These are phyloP conservation scores for Leishmania aethiopica DNA, from an alignment of 208 protist species.

Conservation along the genomic window DNA sequence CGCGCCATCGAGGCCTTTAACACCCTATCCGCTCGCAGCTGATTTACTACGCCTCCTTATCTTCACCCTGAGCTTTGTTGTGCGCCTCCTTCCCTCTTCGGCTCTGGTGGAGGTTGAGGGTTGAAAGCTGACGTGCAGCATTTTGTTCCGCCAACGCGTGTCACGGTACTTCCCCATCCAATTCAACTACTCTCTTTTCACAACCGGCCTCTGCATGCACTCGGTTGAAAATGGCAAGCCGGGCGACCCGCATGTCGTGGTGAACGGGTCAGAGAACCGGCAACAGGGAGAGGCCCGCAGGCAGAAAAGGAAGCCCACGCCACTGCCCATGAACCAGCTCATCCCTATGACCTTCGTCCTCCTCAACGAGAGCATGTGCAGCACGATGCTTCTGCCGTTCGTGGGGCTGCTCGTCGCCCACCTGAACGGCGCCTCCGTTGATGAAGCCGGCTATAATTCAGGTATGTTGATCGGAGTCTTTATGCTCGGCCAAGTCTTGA, in stretches of 20 bases:
- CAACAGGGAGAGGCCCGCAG: neutral
- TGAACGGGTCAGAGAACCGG: too few species aligned
- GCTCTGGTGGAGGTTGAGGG: neutral
- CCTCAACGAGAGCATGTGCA: slow-evolving; percentile 63
- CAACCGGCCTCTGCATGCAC: neutral
- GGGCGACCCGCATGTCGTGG: neutral
- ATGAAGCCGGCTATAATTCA: slow-evolving; percentile 60
- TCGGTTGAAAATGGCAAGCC: neutral
- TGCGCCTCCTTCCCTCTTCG: neutral
- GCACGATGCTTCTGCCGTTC: slow-evolving; percentile 68
- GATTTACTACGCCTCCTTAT: neutral
- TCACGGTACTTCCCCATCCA: neutral
- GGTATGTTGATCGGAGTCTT: slow-evolving; percentile 60
- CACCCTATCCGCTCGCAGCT: neutral
- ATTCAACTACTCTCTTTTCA: neutral
- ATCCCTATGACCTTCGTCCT: slow-evolving; percentile 61
- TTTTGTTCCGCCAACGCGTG: neutral
- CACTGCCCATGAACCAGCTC: slow-evolving; percentile 64
- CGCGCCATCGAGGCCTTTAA: neutral
- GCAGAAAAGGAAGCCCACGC: slow-evolving; percentile 24
- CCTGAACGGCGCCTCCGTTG: slow-evolving; percentile 30
- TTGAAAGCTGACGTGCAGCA: neutral
- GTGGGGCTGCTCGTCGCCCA: slow-evolving; percentile 63
- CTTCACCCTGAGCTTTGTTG: neutral
- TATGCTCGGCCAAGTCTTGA: slow-evolving; percentile 67